Evolutionary conservation across 2,329 filamentous ascomycete genomes (phyloP), one percentile per base, ranked within the genome.

Genomic region (Calycina herbarum): DNA sequence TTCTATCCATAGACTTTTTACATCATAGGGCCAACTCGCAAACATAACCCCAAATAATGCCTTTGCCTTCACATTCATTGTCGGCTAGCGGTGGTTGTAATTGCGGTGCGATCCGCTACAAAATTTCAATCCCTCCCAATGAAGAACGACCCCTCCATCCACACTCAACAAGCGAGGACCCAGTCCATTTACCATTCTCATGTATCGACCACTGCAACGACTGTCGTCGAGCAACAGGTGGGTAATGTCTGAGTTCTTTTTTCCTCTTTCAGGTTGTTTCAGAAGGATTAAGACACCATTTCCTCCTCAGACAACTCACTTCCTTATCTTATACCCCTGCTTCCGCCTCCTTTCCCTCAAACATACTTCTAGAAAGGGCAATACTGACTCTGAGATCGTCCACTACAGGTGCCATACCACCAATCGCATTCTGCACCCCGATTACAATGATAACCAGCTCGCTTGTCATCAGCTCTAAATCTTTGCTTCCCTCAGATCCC

Each of bases 161-260:
- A 11, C 33, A 35, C 45, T 51, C 40, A 20, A 20, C 40, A 33
- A 24, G n/a, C 17, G 24, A 42, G 2, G 27, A 57, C 35, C 31
- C 31, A 10, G 20, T n/a, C 5, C n/a, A 38, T 10, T 27, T 63
- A 31, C 61, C 61, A 24, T 29, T 59, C 31, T 11, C 29, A n/a
- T 31, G n/a, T 11, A 63, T 42, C n/a, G 51, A 58, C 27, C 61
- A 63, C 35, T 63, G 61, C n/a, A 58, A 63, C 10, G 56, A 63
- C n/a, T 63, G 38, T 33, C 61, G 54, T 4, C 51, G 38, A 1
- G 61, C 54, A 6, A 63, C 24, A 5, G 54, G 51, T 15, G 20
- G 20, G 20, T 20, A 20, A 20, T 20, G 20, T 20, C 20, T 20
- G 20, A 20, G 20, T 20, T 20, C 20, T 20, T 20, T 20, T 20